Evolutionary conservation across 2,329 filamentous ascomycete genomes (phyloP).

Genomic region (Neonectria ditissima): DNA sequence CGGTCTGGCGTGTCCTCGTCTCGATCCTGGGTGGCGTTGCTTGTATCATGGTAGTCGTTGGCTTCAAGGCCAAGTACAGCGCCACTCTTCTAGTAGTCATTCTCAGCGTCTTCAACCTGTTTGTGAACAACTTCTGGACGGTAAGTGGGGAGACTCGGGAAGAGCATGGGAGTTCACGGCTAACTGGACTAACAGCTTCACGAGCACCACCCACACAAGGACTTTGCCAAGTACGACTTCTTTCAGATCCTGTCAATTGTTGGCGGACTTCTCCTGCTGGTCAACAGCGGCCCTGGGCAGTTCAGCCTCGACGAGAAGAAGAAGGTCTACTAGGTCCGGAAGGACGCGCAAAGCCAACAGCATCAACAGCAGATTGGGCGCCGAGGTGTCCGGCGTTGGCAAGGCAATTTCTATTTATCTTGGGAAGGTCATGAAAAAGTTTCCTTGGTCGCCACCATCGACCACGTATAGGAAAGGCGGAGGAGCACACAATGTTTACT

Average conservation of each 20-base stretch:
- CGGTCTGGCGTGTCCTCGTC: slow-evolving; percentile 86
- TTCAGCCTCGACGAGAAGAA: slow-evolving; percentile 99
- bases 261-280: slow-evolving; percentile 92
- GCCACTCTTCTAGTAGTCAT: slow-evolving; percentile 95
- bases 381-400: slow-evolving; percentile 24
- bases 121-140: slow-evolving; percentile 99
- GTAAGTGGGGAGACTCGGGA: slow-evolving; percentile 64
- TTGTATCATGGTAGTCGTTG: slow-evolving; percentile 98
- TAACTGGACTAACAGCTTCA: slow-evolving; percentile 74
- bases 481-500: slow-evolving; percentile 19
- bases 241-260: slow-evolving; percentile 99
- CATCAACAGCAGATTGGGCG: slow-evolving; percentile 10
- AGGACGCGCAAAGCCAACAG: slow-evolving; percentile 8
- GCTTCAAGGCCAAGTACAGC: slow-evolving; percentile 99
- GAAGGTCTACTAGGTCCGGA: slow-evolving; percentile 87
- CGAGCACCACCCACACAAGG: slow-evolving; percentile 98
- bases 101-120: slow-evolving; percentile 93
- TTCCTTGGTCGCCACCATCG: slow-evolving; percentile 15
- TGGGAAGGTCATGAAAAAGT: slow-evolving; percentile 23
- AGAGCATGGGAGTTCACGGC: not conserved
- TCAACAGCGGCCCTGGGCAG: slow-evolving; percentile 98
- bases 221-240: slow-evolving; percentile 99
- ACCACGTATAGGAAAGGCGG: slow-evolving; percentile 9
- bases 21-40: slow-evolving; percentile 88
- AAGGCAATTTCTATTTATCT: slow-evolving; percentile 27